These are phyloP conservation scores for Aspergillus thermomutatus DNA, from an alignment of 2,329 filamentous ascomycete species.

Conservation along the genomic window DNA sequence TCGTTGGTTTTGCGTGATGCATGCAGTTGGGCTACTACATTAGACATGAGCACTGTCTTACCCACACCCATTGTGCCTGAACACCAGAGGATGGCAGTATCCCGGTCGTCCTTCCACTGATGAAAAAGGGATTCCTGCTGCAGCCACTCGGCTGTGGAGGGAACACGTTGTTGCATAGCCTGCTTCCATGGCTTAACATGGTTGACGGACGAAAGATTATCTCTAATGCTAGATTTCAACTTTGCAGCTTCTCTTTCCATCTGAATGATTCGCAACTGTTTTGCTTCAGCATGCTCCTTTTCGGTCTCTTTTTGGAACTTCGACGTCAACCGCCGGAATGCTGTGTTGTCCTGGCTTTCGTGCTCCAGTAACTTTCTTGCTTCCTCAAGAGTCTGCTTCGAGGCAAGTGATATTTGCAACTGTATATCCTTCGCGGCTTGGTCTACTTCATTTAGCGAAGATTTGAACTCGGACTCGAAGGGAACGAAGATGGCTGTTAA, in stretches of 20 bases:
- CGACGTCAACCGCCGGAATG: too few relatives aligned
- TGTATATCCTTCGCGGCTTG: too few relatives aligned
- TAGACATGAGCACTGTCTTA: constrained; percentile 19
- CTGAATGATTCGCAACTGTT: constrained; percentile 2
- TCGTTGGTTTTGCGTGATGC: constrained; percentile 3
- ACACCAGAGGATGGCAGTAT: too few relatives aligned
- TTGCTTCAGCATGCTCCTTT: neutral
- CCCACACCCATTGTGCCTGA: constrained; percentile 18
- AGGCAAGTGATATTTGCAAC: too few relatives aligned
- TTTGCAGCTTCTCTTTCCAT: constrained; percentile 2
- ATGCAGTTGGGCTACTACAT: constrained; percentile 13
- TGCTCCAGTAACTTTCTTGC: constrained; percentile 4
- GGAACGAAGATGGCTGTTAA: too few relatives aligned
- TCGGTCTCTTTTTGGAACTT: too few relatives aligned
- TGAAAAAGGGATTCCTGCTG: too few relatives aligned
- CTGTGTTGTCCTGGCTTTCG: constrained; percentile 1
- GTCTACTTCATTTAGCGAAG: too few relatives aligned
- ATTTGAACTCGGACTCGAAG: too few relatives aligned
- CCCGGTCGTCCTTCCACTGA: too few relatives aligned
- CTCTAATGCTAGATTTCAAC: constrained; percentile 3
- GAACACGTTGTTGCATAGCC: constrained; percentile 8
- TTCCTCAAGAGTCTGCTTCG: too few relatives aligned
- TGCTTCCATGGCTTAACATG: constrained; percentile 16
- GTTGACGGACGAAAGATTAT: constrained; percentile 11
- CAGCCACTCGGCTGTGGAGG: constrained; percentile 12